Percentiles rank a stretch among this genome's conserved stretches.
phyloP scores from a whole-genome alignment of 75 land plant genomes.

The Larix kaempferi region DNA sequence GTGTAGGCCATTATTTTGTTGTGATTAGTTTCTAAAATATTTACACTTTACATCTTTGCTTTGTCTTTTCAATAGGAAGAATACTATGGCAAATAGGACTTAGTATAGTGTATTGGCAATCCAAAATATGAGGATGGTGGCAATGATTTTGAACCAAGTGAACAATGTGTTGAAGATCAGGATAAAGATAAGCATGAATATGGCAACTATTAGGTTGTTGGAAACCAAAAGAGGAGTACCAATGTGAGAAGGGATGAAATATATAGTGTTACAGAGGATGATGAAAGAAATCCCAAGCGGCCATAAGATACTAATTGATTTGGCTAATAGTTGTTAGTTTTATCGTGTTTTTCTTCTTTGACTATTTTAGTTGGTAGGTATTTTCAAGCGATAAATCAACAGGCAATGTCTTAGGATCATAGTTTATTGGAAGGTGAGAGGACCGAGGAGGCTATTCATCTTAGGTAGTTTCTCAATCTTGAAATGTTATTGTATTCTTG shows the following conservation, averaged over 20 bases:
- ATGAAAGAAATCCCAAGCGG: slow-evolving; percentile 22
- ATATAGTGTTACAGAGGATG: slow-evolving; percentile 1
- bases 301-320: too few relatives aligned
- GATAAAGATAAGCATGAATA: slow-evolving; percentile 34
- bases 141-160: slow-evolving; percentile 38
- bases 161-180: slow-evolving; percentile 25
- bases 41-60: neutral
- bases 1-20: too few relatives aligned
- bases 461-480: too few relatives aligned
- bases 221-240: too few relatives aligned
- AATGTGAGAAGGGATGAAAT: slow-evolving; percentile 7
- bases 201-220: slow-evolving; percentile 15
- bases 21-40: neutral
- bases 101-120: slow-evolving; percentile 22
- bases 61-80: slow-evolving; percentile 7
- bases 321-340: too few relatives aligned
- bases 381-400: too few relatives aligned
- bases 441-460: too few relatives aligned
- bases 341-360: too few relatives aligned
- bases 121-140: slow-evolving; percentile 42
- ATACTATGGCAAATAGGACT: slow-evolving; percentile 32
- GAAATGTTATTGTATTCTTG: too few relatives aligned
- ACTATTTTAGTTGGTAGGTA: too few relatives aligned
- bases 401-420: too few relatives aligned
- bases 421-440: too few relatives aligned